Evolutionary conservation across 768 basidiomycete genomes (phyloP).

Genomic region (Kwoniella mangroviensis): DNA sequence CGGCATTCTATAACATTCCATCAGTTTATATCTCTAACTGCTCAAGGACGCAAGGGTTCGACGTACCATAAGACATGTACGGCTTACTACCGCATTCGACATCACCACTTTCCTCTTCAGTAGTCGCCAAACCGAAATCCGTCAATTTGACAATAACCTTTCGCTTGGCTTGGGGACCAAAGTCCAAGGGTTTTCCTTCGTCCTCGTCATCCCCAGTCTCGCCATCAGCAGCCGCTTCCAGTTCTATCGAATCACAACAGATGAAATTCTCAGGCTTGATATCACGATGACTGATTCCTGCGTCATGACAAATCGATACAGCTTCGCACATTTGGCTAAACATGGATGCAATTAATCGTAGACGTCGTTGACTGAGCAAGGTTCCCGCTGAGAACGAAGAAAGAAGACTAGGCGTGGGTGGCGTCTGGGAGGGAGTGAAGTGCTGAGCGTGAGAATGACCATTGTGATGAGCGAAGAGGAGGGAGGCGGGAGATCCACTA

Average conservation of each 20-base stretch:
- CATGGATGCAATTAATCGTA: constrained; percentile 94
- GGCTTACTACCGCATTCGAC: constrained; percentile 99
- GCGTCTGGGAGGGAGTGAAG: constrained; percentile 56
- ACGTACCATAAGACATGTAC: constrained; percentile 95
- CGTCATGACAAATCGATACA: constrained; percentile 89
- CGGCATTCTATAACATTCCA: constrained; percentile 76
- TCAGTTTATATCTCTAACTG: neutral
- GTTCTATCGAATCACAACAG: constrained; percentile 57
- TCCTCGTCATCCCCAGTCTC: constrained; percentile 55
- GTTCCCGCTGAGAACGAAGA: constrained; percentile 76
- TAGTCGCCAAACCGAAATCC: constrained; percentile 94
- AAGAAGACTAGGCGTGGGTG: constrained; percentile 90
- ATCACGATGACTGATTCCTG: constrained; percentile 90
- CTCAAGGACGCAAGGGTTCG: neutral
- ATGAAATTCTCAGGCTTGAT: constrained; percentile 94
- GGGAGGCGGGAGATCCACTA: constrained; percentile 44
- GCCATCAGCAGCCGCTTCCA: constrained; percentile 50
- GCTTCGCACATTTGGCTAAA: constrained; percentile 99
- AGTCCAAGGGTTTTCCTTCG: constrained; percentile 60
- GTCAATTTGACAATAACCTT: constrained; percentile 94
- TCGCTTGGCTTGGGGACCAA: constrained; percentile 64
- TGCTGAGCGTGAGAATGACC: constrained; percentile 25
- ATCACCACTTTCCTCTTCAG: constrained; percentile 83
- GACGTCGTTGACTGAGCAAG: constrained; percentile 80
- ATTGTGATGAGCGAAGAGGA: constrained; percentile 51